Percentiles rank a stretch among this genome's conserved stretches.
Conservation (phyloP, 164 flowering plant genomes). For the Tetracentron sinense region DNA sequence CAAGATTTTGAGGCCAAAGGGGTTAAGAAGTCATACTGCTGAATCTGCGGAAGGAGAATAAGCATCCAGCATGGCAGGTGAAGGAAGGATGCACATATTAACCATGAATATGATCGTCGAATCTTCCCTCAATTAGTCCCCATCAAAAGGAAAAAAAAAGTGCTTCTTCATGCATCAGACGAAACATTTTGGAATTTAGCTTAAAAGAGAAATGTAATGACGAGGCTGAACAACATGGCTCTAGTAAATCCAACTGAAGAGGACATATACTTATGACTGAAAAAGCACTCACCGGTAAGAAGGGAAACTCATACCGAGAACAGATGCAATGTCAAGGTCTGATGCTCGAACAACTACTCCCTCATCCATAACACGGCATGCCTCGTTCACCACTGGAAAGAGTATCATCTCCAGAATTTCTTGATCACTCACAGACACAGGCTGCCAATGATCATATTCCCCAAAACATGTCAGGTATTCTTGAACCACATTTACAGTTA, state of each 20-base stretch:
- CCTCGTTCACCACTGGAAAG: slow-evolving; percentile 95
- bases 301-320: slow-evolving; percentile 98
- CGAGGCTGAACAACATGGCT: too few species aligned
- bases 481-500: neutral
- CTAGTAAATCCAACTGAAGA: too few species aligned
- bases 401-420: slow-evolving; percentile 90
- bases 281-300: slow-evolving; percentile 65
- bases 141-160: neutral
- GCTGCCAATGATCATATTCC: slow-evolving; percentile 48
- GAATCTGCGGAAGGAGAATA: too few species aligned
- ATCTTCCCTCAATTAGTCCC: neutral
- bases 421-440: slow-evolving; percentile 64
- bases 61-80: too few species aligned
- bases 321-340: slow-evolving; percentile 86
- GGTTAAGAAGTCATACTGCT: too few species aligned
- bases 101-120: neutral
- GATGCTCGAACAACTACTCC: slow-evolving; percentile 83
- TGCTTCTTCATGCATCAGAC: too few species aligned
- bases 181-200: too few species aligned
- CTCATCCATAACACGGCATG: slow-evolving; percentile 87
- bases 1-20: too few species aligned
- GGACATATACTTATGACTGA: too few species aligned
- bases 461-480: neutral
- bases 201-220: too few species aligned
- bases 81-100: too few species aligned